phyloP scores from a whole-genome alignment of 1,284 basidiomycete species.

The Fomitiporia mediterranea region DNA sequence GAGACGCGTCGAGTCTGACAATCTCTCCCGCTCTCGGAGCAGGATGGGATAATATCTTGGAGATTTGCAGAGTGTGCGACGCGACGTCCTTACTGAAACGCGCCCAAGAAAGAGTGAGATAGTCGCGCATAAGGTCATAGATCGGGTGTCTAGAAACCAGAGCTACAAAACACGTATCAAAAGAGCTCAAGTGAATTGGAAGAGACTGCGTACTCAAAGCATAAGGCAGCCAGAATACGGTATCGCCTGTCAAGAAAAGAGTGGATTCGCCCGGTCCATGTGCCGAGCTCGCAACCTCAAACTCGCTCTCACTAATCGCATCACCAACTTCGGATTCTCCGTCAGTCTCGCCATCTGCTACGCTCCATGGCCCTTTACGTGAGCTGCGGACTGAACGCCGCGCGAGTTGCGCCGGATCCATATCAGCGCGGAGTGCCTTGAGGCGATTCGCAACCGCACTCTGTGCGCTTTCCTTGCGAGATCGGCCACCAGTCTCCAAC shows the following conservation, averaged over 20 bases:
- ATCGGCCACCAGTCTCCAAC: slow-evolving; percentile 69
- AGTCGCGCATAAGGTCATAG: slow-evolving; percentile 91
- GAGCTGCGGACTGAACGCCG: slow-evolving; percentile 51
- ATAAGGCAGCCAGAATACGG: slow-evolving; percentile 91
- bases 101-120: slow-evolving; percentile 88
- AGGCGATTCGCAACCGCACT: slow-evolving; percentile 61
- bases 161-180: slow-evolving; percentile 40
- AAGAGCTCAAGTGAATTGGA: slow-evolving; percentile 24
- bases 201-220: slow-evolving; percentile 65
- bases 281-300: slow-evolving; percentile 68
- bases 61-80: slow-evolving; percentile 80
- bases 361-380: slow-evolving; percentile 63
- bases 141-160: slow-evolving; percentile 88
- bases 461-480: slow-evolving; percentile 74
- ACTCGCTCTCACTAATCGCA: slow-evolving; percentile 77
- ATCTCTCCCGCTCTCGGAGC: slow-evolving; percentile 84
- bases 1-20: slow-evolving; percentile 74
- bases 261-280: slow-evolving; percentile 83
- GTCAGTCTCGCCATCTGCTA: slow-evolving; percentile 68
- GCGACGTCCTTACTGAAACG: slow-evolving; percentile 90
- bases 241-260: slow-evolving; percentile 79
- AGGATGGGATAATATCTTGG: slow-evolving; percentile 78
- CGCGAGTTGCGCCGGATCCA: slow-evolving; percentile 52
- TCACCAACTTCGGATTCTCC: slow-evolving; percentile 65
- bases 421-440: slow-evolving; percentile 51